These are phyloP conservation scores for Leishmania braziliensis DNA, from an alignment of 208 protist species.

Conservation along the genomic window DNA sequence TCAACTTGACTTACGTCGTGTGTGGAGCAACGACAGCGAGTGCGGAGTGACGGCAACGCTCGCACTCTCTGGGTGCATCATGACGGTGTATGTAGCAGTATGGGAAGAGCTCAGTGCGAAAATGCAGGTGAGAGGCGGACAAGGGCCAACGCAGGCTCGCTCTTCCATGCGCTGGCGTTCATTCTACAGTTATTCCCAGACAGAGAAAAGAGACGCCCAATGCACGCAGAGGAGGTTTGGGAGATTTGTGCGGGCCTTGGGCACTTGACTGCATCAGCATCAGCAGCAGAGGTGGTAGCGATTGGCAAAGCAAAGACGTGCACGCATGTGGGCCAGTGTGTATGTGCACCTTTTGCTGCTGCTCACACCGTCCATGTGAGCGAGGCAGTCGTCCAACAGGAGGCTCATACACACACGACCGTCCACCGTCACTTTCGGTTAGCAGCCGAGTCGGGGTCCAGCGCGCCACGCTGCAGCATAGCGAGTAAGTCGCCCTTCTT, in stretches of 20 bases:
- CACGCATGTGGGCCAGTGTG: not conserved
- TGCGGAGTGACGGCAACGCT: not conserved
- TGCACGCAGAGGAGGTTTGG: not conserved
- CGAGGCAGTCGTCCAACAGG: not conserved
- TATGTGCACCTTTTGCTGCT: not conserved
- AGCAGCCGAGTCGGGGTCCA: slow-evolving; percentile 48
- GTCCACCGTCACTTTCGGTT: slow-evolving; percentile 9
- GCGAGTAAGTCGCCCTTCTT: slow-evolving; percentile 61
- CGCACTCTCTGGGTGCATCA: not conserved
- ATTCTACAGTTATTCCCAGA: not conserved
- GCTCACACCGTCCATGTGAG: not conserved
- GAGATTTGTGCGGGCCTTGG: not conserved
- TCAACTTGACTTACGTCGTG: not conserved
- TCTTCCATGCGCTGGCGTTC: not conserved
- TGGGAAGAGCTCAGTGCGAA: not conserved
- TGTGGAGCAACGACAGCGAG: not conserved
- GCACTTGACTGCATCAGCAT: not conserved
- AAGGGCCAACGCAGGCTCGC: not conserved
- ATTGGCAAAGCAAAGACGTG: not conserved
- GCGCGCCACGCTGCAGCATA: slow-evolving; percentile 67
- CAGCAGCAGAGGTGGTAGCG: not conserved
- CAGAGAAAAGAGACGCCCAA: not conserved
- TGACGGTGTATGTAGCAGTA: not conserved
- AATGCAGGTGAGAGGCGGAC: not conserved
- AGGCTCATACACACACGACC: not conserved